Conservation (phyloP, 345 rosid genomes). For the Firmiana major region DNA sequence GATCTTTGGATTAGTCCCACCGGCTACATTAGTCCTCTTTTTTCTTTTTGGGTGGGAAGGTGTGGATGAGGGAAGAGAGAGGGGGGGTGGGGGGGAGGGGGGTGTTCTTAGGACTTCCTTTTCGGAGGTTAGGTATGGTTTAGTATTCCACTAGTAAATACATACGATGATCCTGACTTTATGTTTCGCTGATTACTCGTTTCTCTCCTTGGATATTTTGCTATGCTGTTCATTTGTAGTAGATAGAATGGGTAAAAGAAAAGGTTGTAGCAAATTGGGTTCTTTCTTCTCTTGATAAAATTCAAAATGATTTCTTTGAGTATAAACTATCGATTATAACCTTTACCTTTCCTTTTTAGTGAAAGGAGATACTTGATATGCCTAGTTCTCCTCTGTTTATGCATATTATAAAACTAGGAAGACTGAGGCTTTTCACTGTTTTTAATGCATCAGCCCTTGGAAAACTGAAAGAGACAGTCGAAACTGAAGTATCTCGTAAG, state of each 20-base stretch:
- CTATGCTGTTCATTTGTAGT: too few relatives aligned
- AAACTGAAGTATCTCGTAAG: constrained; percentile 40
- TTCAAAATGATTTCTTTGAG: not conserved
- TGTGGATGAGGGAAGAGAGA: too few relatives aligned
- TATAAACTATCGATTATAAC: not conserved
- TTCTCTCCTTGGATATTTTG: too few relatives aligned
- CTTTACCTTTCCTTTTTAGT: not conserved
- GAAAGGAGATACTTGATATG: not conserved
- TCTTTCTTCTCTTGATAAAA: not conserved
- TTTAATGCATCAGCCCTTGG: constrained; percentile 53
- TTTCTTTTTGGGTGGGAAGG: not conserved
- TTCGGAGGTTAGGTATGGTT: too few relatives aligned
- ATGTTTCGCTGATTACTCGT: too few relatives aligned
- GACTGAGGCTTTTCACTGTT: constrained; percentile 2
- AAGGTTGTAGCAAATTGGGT: not conserved
- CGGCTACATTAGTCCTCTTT: not conserved
- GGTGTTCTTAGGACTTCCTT: too few relatives aligned
- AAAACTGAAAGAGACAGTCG: constrained; percentile 66
- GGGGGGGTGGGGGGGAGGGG: too few relatives aligned
- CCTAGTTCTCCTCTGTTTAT: not conserved
- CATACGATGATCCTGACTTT: too few relatives aligned
- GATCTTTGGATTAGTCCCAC: not conserved
- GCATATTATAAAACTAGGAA: not conserved
- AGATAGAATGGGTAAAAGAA: too few relatives aligned
- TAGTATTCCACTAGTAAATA: too few relatives aligned